phyloP scores from a whole-genome alignment of 345 rosid species.

The Arabidopsis suecica region DNA sequence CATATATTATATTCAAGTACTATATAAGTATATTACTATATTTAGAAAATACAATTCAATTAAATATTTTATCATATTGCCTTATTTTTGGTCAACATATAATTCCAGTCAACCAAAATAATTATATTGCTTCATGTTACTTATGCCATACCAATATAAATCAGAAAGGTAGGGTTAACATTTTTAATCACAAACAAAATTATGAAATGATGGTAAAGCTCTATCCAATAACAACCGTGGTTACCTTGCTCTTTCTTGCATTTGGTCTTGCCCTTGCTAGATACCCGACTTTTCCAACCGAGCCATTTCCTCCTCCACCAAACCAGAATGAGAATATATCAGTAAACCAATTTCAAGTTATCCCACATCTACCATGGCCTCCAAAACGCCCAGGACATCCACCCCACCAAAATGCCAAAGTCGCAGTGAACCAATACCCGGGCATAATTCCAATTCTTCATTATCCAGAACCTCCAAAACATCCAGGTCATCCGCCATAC shows the following conservation, averaged over 20 bases:
- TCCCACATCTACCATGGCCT: neutral
- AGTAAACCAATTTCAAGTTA: neutral
- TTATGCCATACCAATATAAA: slow-evolving; percentile 1
- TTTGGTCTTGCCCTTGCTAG: slow-evolving; percentile 1
- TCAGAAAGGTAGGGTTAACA: neutral
- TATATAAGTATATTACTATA: too few species aligned
- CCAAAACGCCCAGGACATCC: neutral
- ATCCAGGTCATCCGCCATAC: neutral
- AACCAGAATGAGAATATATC: too few species aligned
- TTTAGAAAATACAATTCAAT: too few species aligned
- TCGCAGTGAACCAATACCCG: neutral
- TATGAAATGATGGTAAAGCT: slow-evolving; percentile 12
- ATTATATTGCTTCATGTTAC: neutral
- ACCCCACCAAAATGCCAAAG: neutral
- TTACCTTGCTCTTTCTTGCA: neutral
- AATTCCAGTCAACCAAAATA: neutral
- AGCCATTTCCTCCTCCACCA: neutral
- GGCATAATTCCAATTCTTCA: neutral
- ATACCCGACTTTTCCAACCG: neutral
- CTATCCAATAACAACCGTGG: neutral
- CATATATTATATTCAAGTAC: too few species aligned
- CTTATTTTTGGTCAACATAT: neutral
- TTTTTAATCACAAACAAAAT: neutral
- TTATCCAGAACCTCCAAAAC: neutral
- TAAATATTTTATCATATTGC: neutral